Evolutionary conservation across 257 asterid species (phyloP), one percentile per base, ranked within the genome.

Genomic region (Nicotiana undulata): DNA sequence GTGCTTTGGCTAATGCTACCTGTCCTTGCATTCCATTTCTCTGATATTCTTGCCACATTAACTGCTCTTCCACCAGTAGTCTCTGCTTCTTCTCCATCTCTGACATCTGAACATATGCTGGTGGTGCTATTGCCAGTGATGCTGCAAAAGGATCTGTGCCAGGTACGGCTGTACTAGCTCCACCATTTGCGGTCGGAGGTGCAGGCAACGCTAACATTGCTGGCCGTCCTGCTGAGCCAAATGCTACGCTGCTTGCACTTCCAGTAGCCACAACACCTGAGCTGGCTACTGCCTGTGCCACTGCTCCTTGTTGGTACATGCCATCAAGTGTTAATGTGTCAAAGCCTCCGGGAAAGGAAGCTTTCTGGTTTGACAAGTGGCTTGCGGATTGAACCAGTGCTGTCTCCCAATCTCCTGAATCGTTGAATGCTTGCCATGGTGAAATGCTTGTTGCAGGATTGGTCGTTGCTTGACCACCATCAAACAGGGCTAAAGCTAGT

Each of bases 11-110:
- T 59, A 89, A 89, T 46, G 88, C 89, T 29, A 86, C 93, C 32
- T 88, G 91, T 34, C 97, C 98, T 82, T 93, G 98, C 93, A 86
- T 91, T 81, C 98, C 99, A 77, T 89, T 92, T 31, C 87, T 92
- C n/a, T 89, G 83, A 65, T 90, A 94, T 65, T 94, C 92, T 87
- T 93, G 98, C 99, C 99, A 96, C 91, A 89, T 88, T 32, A 86
- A 4, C 74, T 96, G 99, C 88, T 96, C 98, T 65, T 96, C 93
- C 16, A 80, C 87, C 32, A 91, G 82, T 80, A 91, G 77, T 67
- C 88, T 87, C 79, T 90, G 98, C 84, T 94, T 96, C 90, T 90
- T 96, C 88, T 96, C 99, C 92, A 96, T 84, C 52, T 94, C 99
- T 3, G 98, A 88, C 97, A 94, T 91, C 85, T 96, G 98, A 82